Conservation (phyloP, 1,284 basidiomycete genomes). For the Ceratobasidium sp. region DNA sequence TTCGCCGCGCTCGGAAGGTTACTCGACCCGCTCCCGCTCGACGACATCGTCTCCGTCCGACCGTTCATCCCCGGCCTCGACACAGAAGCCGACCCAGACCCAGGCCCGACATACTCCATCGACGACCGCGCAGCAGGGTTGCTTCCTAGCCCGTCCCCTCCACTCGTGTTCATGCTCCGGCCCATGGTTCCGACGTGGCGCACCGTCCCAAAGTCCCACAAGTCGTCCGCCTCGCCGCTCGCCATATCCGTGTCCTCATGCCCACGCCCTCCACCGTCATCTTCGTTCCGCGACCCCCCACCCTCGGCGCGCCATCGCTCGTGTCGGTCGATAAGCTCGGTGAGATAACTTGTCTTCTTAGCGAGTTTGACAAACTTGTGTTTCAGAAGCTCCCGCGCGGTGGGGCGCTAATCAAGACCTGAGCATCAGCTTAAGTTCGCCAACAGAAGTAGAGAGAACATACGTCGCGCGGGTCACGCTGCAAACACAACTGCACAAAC, state of each 20-base stretch:
- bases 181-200: constrained; percentile 62
- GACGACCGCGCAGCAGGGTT: constrained; percentile 28
- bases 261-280: constrained; percentile 68
- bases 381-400: constrained; percentile 93
- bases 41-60: constrained; percentile 26
- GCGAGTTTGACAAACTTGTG: constrained; percentile 96
- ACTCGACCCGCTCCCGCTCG: constrained; percentile 23
- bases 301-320: constrained; percentile 91
- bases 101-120: constrained; percentile 39
- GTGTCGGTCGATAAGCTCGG: constrained; percentile 93
- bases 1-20: constrained; percentile 54
- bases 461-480: constrained; percentile 92
- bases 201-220: constrained; percentile 96
- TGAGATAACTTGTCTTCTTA: constrained; percentile 92
- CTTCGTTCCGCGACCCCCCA: constrained; percentile 79
- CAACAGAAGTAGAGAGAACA: constrained; percentile 50
- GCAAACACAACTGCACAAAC: constrained; percentile 92
- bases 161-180: neutral
- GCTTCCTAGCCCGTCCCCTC: constrained; percentile 9
- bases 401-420: constrained; percentile 72
- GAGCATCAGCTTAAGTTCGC: constrained; percentile 33
- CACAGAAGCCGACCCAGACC: neutral
- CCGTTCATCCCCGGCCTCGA: constrained; percentile 33
- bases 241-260: constrained; percentile 63
- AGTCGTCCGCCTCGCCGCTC: constrained; percentile 73